These are phyloP conservation scores for Vitis hybrid DNA, from an alignment of 177 flowering plant species.

Conservation along the genomic window DNA sequence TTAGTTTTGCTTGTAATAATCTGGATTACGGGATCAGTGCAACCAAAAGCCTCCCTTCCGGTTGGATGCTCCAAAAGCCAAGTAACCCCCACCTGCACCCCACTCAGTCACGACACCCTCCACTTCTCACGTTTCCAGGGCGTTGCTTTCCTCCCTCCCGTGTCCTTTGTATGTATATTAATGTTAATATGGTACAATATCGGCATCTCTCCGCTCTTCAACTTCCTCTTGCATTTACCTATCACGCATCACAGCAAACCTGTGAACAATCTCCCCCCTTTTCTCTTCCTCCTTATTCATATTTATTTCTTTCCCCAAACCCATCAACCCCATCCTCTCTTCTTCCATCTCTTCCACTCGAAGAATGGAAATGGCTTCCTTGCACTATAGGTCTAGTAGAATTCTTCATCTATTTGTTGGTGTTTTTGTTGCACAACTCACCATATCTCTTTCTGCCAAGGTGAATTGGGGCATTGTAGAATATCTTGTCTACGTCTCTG, in stretches of 20 bases:
- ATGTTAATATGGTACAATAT: too few relatives aligned
- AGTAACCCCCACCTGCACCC: too few relatives aligned
- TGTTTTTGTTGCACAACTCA: constrained; percentile 16
- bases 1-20: too few relatives aligned
- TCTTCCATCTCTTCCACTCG: neutral
- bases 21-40: too few relatives aligned
- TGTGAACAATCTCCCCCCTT: constrained; percentile 3
- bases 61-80: too few relatives aligned
- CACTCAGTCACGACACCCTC: too few relatives aligned
- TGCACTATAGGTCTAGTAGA: neutral
- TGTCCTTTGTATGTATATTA: too few relatives aligned
- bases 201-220: too few relatives aligned
- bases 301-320: constrained; percentile 1
- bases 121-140: too few relatives aligned
- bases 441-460: constrained; percentile 27
- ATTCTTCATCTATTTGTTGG: constrained; percentile 15
- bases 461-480: constrained; percentile 11
- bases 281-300: neutral
- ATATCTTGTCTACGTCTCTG: neutral
- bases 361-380: constrained; percentile 19
- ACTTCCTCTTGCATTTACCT: too few relatives aligned
- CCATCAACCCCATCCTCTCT: constrained; percentile 3
- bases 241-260: constrained; percentile 1
- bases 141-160: too few relatives aligned
- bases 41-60: too few relatives aligned